A percentile compares a stretch with the other conserved stretches of the same genome.
These are phyloP conservation scores for Ophiostoma australiae DNA, from an alignment of 2,329 filamentous ascomycete genomes.

Conservation along the genomic window DNA sequence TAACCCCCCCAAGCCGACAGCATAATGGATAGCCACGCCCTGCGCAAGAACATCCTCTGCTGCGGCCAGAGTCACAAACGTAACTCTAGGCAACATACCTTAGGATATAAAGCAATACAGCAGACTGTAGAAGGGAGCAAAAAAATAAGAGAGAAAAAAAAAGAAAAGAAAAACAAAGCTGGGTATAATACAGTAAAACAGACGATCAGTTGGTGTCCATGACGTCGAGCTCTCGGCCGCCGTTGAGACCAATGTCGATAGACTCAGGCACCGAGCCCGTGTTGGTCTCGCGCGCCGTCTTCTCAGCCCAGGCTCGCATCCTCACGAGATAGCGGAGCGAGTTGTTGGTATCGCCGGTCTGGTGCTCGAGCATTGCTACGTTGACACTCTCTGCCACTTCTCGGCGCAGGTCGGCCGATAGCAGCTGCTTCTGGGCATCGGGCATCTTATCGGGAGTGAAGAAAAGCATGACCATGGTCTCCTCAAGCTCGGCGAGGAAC, in stretches of 20 bases:
- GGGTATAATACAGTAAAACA: slow-evolving; percentile 13
- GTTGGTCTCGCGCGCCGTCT: slow-evolving; percentile 46
- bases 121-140: not conserved
- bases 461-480: slow-evolving; percentile 87
- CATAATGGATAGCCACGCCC: not conserved
- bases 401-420: slow-evolving; percentile 73
- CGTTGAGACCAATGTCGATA: slow-evolving; percentile 39
- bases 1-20: not conserved
- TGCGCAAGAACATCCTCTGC: not conserved
- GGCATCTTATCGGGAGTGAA: slow-evolving; percentile 78
- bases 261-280: slow-evolving; percentile 38
- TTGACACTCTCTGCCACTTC: slow-evolving; percentile 87
- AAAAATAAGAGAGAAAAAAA: slow-evolving; percentile 4
- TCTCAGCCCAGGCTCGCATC: slow-evolving; percentile 80
- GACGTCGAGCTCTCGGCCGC: slow-evolving; percentile 45
- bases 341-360: slow-evolving; percentile 68
- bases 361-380: slow-evolving; percentile 67
- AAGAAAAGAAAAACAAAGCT: not conserved
- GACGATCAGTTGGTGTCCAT: slow-evolving; percentile 48
- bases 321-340: slow-evolving; percentile 72
- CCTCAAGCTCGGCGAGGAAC: slow-evolving; percentile 82
- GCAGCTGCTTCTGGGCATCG: slow-evolving; percentile 66
- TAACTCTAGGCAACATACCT: not conserved
- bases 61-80: not conserved
- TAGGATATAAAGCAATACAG: not conserved